Evolutionary conservation across 257 asterid species (phyloP), one percentile per base, ranked within the genome.

Genomic region (Datura wrightii): DNA sequence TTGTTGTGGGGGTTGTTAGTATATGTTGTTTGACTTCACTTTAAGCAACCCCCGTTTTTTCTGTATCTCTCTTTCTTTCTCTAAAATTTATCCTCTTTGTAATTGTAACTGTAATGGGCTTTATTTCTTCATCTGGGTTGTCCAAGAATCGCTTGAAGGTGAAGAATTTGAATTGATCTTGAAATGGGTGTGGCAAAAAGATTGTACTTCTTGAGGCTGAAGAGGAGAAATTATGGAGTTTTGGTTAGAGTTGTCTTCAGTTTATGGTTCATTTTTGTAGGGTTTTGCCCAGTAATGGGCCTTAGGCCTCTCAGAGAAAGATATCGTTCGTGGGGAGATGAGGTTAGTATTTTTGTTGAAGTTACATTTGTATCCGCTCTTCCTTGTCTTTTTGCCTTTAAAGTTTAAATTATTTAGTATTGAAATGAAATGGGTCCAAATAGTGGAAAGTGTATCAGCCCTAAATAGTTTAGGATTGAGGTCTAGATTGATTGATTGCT

Each of bases 261-360:
- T 79, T 90, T 90, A 55, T 94, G 93, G 92, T 87, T 88, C 60
- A 31, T 90, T 74, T 84, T 85, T 11, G 52, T 83, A 63, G 89
- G 86, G 85, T 78, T 80, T 70, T 86, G 70, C 81, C 97, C 97
- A 5, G 98, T 89, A 36, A 84, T 87, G 84, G 91, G 94, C 44
- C 88, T 97, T 50, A 94, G 99, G 86, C 99, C 99, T 82, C 88
- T 97, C 60, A 91, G 98, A 88, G 95, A 97, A 91, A 90, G 94
- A 89, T 85, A 90, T 69, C 92, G 89, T 82, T 89, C 98, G 6
- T 97, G 98, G 99, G 97, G 98, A 58, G 98, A 97, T 86, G 98
- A 95, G 97, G 99, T 95, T 86, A 85, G 94, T 87, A 24, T 63
- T 24, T 24, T 24, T 24, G 31, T 24, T 85, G 66, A 60, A n/a